A percentile compares a stretch with the other conserved stretches of the same genome.
Evolutionary conservation across 2,329 filamentous ascomycete genomes (phyloP).

Genomic region (Didymella lethalis): DNA sequence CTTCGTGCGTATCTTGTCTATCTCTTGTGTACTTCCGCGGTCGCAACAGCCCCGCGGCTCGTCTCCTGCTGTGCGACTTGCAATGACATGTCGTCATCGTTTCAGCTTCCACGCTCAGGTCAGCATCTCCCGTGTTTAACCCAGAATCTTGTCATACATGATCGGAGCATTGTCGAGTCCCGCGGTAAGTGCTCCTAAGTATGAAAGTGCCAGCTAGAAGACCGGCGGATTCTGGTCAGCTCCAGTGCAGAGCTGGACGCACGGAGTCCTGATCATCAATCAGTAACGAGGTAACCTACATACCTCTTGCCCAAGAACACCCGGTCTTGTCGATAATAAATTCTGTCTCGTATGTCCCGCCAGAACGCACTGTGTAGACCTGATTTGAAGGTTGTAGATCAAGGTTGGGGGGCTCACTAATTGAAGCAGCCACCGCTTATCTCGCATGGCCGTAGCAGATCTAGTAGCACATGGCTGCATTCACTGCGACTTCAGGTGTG

Average conservation of each 20-base stretch:
- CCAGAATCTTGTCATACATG: too few relatives aligned
- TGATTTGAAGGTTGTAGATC: neutral
- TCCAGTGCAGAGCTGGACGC: too few relatives aligned
- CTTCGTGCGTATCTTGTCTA: neutral
- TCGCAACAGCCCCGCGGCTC: neutral
- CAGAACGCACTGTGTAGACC: neutral
- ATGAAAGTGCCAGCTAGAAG: neutral
- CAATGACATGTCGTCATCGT: neutral
- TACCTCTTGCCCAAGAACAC: neutral
- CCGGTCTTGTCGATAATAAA: neutral
- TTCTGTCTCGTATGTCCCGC: neutral
- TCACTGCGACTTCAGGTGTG: neutral
- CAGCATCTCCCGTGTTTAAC: neutral
- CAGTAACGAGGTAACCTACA: neutral
- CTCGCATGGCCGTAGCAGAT: constrained; percentile 5
- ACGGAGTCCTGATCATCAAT: too few relatives aligned
- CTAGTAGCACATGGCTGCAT: constrained; percentile 3
- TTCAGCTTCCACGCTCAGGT: neutral
- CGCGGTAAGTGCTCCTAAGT: neutral
- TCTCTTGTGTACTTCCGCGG: neutral
- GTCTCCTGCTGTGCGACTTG: neutral
- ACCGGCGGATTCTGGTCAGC: neutral
- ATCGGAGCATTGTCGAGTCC: neutral
- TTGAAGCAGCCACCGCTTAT: constrained; percentile 1
- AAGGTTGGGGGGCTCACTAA: neutral